Evolutionary conservation across 2,329 filamentous ascomycete genomes (phyloP), one percentile per base, ranked within the genome.

Genomic region (Fusarium goolgardi): DNA sequence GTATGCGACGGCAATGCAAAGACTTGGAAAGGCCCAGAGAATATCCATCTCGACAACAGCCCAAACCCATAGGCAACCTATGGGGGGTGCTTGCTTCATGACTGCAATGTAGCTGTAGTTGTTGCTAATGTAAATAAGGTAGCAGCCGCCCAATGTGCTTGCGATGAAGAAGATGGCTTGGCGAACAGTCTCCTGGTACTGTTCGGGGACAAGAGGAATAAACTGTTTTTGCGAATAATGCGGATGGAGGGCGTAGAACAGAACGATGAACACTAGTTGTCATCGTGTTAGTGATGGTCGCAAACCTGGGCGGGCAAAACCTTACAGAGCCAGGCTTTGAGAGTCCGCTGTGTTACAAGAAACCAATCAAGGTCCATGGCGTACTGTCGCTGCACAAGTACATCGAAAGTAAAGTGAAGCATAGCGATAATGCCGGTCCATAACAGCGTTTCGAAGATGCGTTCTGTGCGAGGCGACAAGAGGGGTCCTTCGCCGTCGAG

Each of bases 61-160:
- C 94, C 95, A 98, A 6, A 98, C 86, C 94, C 95, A 98, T 20
- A 98, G 78, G 40, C 92, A 95, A 0, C 93, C 96, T 16, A 97
- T 78, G 7, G 94, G 90, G n/a, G 96, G 96, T 1, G 94, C 91
- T 67, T 88, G 89, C 81, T 97, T 96, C 93, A 98, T 94, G 21
- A 97, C 89, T 9, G 91, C 91, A 71, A 96, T 88, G 74, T 97
- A 98, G 6, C 90, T 88, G 69, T 89, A 87, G 31, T 83, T 85
- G 74, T 97, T 98, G 27, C 91, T 93, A 54, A 94, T 88, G 70
- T 92, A 84, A 49, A 98, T 90, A 65, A 97, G 82, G 78, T 93
- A 94, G 79, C 89, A 92, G 2, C 96, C 96, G 0, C 88, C 82
- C 12, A 75, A 77, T 10, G 90, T 78, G 68, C 90, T 88, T 25